These are phyloP conservation scores for Daphne laureola DNA, from an alignment of 441 rosid genomes.

Conservation along the genomic window DNA sequence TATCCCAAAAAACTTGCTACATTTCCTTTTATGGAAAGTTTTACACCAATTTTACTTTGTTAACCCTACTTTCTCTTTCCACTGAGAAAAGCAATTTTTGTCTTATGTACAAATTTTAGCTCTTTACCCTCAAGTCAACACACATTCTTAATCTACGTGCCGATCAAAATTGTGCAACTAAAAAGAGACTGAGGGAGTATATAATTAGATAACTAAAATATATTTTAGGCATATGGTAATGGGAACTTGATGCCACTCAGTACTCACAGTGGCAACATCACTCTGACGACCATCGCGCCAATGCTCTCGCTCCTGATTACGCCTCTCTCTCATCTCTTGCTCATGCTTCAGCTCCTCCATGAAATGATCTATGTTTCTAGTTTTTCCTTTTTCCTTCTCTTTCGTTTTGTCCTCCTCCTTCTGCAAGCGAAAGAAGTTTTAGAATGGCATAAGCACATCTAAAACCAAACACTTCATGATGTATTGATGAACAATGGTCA, in stretches of 20 bases:
- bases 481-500: too few species aligned
- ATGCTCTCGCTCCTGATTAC: constrained; percentile 90
- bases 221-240: background rate
- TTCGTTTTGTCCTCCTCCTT: constrained; percentile 74
- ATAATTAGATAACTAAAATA: constrained; percentile 8
- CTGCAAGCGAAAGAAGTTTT: constrained; percentile 28
- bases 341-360: constrained; percentile 99
- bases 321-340: constrained; percentile 93
- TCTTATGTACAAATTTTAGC: too few species aligned
- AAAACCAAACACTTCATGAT: constrained; percentile 3
- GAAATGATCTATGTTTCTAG: constrained; percentile 89
- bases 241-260: constrained; percentile 2
- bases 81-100: too few species aligned
- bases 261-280: constrained; percentile 65
- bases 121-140: too few species aligned
- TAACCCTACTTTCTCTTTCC: too few species aligned
- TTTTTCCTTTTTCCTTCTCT: constrained; percentile 86
- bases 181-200: background rate
- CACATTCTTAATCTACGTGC: too few species aligned
- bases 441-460: constrained; percentile 8
- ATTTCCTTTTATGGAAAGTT: too few species aligned
- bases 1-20: too few species aligned
- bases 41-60: too few species aligned
- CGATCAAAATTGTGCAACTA: too few species aligned
- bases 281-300: constrained; percentile 70